These are phyloP conservation scores for Myrmaecium sp. DNA, from an alignment of 2,329 filamentous ascomycete genomes.

Conservation along the genomic window DNA sequence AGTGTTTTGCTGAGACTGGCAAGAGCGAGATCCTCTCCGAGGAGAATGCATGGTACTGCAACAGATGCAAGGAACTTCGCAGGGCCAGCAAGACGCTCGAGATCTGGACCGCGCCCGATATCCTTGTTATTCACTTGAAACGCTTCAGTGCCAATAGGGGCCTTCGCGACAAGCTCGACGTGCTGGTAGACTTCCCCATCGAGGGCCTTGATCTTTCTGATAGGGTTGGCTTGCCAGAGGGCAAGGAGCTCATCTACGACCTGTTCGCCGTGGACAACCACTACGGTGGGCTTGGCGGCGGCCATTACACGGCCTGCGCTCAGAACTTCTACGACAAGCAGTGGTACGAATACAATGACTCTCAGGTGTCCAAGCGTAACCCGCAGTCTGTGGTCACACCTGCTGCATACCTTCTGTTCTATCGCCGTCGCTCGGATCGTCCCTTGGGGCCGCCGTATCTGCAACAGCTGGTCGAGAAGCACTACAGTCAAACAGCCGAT, in stretches of 20 bases:
- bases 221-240: slow-evolving; percentile 63
- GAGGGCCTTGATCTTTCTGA: slow-evolving; percentile 69
- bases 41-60: slow-evolving; percentile 95
- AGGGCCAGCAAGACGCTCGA: slow-evolving; percentile 93
- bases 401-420: slow-evolving; percentile 87
- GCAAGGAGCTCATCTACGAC: slow-evolving; percentile 76
- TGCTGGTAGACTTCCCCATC: slow-evolving; percentile 79
- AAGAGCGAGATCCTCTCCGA: slow-evolving; percentile 87
- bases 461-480: slow-evolving; percentile 50
- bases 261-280: slow-evolving; percentile 93
- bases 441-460: slow-evolving; percentile 70
- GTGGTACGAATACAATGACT: slow-evolving; percentile 97
- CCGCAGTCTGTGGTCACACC: slow-evolving; percentile 49
- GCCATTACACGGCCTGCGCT: slow-evolving; percentile 89
- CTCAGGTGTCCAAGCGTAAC: slow-evolving; percentile 47
- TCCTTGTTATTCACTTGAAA: slow-evolving; percentile 88
- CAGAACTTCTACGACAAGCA: slow-evolving; percentile 77
- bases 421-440: slow-evolving; percentile 61
- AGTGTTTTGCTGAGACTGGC: slow-evolving; percentile 88
- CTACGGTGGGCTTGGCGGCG: slow-evolving; percentile 80
- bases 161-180: slow-evolving; percentile 80
- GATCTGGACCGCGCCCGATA: slow-evolving; percentile 91
- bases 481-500: slow-evolving; percentile 33
- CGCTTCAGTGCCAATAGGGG: slow-evolving; percentile 74
- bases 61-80: slow-evolving; percentile 82